phyloP scores from a whole-genome alignment of 805 yeast species.

The Blastobotrys americana region DNA sequence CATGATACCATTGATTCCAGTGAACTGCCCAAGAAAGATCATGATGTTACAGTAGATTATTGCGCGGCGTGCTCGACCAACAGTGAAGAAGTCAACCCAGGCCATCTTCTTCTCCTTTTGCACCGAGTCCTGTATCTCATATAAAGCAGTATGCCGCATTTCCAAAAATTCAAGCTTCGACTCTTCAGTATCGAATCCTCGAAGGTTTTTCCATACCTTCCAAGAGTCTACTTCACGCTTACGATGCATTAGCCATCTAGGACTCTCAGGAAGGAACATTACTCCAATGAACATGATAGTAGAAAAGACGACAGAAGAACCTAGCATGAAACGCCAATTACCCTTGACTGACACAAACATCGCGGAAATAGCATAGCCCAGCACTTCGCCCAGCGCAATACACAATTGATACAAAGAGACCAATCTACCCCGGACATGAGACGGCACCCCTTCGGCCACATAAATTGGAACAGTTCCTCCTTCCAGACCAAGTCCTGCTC shows the following conservation, averaged over 20 bases:
- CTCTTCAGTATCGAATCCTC: conserved; percentile 39
- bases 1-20: conserved; percentile 62
- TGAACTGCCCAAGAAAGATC: conserved; percentile 53
- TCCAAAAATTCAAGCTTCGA: conserved; percentile 32
- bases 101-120: conserved; percentile 34
- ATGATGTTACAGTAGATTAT: conserved; percentile 45
- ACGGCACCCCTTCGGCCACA: conserved; percentile 54
- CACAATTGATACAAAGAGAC: conserved; percentile 59
- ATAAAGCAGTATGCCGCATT: conserved; percentile 8
- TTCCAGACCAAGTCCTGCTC: conserved; percentile 60
- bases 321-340: conserved; percentile 63
- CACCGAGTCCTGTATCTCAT: conserved; percentile 25
- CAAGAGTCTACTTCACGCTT: conserved; percentile 46
- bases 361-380: conserved; percentile 59
- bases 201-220: conserved; percentile 48
- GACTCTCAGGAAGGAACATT: conserved; percentile 54
- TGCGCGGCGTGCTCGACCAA: conserved; percentile 57
- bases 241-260: conserved; percentile 51
- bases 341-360: conserved; percentile 49
- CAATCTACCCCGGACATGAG: conserved; percentile 49
- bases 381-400: conserved; percentile 59
- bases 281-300: conserved; percentile 44
- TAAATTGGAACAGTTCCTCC: conserved; percentile 60
- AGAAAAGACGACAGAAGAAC: conserved; percentile 54
- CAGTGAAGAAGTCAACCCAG: conserved; percentile 45